Base-by-base conservation (phyloP, 2,329 filamentous ascomycete genomes). In the Xylaria sp. region DNA sequence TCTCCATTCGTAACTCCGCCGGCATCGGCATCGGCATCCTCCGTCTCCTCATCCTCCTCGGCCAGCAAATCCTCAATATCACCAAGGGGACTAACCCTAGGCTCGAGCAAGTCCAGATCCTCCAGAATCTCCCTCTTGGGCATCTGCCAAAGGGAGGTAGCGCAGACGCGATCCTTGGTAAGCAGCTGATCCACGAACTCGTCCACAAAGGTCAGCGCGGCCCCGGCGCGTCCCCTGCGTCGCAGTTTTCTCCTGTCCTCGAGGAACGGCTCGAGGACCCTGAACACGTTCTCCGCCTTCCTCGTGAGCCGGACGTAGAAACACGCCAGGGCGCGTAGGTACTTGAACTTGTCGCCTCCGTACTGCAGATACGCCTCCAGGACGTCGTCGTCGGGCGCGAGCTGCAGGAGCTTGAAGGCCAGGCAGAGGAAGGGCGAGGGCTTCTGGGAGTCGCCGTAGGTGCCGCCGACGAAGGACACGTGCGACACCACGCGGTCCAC, bases 221-320 rank as follows among this genome's bases (percentile, higher is more conserved):
- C 94, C 1, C 92, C 92, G 33, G 89, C 88, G 71, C 93, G 88
- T 15, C 90, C 91, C 74, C 92, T 87, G 68, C 93, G 84, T 79
- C 92, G 89, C 80, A 99, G 78, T 82, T 98, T 99, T 74, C 96
- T 85, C 72, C 88, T 87, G 78, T 99, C 96, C 69, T 89, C 88
- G 59, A 99, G 83, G 66, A 92, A 90, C 33, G 93, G 93, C 83
- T 99, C 96, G 51, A 99, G 83, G 17, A 88, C 88, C 66, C 81
- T 82, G 80, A 95, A 97, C 4, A 98, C 90, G 66, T 96, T 91
- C 74, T 91, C 91, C 6, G 93, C 89, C 73, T 90, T 87, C 77
- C 95, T 91, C 20, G 96, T 97, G 74, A 99, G 83, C 13, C 96
- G 86, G n/a, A 97, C 88, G 80, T 99, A 98, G 79, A 99, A 98